These are phyloP conservation scores for Juncus inflexus DNA, from an alignment of 176 grass and related monocot species.

Conservation along the genomic window DNA sequence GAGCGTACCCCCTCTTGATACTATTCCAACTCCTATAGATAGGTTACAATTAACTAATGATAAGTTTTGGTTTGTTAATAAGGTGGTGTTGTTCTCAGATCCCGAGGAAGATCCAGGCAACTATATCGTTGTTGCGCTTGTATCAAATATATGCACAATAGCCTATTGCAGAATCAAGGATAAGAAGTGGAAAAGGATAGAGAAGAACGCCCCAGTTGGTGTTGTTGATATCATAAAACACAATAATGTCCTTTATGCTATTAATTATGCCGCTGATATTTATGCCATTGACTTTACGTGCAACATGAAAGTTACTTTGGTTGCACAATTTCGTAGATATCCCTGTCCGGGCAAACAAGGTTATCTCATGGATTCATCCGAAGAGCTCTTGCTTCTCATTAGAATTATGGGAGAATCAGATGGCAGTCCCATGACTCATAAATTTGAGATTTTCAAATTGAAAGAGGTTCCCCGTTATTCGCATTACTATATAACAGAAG, in stretches of 20 bases:
- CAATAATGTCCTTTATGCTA: not conserved
- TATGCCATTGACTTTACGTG: not conserved
- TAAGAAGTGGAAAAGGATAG: not conserved
- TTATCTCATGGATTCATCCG: conserved; percentile 10
- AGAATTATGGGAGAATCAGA: not conserved
- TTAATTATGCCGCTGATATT: too few species aligned
- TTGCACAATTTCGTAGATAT: not conserved
- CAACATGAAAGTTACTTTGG: not conserved
- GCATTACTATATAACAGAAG: too few species aligned
- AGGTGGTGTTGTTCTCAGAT: not conserved
- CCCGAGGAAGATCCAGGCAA: not conserved
- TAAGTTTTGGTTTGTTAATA: not conserved
- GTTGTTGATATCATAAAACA: conserved; percentile 1
- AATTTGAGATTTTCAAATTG: conserved; percentile 1
- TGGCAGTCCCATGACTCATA: not conserved
- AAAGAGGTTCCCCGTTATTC: too few species aligned
- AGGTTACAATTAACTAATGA: not conserved
- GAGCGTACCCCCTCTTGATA: not conserved
- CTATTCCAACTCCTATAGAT: not conserved
- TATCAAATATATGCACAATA: not conserved
- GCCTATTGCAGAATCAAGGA: conserved; percentile 7
- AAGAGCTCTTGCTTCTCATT: not conserved
- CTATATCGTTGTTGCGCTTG: not conserved
- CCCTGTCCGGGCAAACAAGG: too few species aligned
- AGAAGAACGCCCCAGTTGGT: not conserved